Conservation (phyloP, 1,284 basidiomycete species). For the Athelia psychrophila region DNA sequence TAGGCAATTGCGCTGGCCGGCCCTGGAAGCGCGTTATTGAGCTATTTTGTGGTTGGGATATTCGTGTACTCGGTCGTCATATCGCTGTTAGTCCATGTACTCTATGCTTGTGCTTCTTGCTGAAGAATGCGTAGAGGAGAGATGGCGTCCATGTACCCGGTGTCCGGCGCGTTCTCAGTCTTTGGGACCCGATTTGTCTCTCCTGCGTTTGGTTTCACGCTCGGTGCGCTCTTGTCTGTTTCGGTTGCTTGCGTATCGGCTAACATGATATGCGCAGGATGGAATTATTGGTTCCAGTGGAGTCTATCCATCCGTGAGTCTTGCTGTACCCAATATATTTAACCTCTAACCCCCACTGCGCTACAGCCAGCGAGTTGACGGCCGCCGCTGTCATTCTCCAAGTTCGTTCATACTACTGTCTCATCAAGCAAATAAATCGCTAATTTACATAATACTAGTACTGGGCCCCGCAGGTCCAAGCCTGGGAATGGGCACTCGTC, state of each 20-base stretch:
- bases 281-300: constrained; percentile 59
- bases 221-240: constrained; percentile 29
- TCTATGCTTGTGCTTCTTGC: neutral
- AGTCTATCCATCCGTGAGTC: constrained; percentile 36
- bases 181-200: constrained; percentile 47
- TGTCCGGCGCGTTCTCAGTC: constrained; percentile 49
- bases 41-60: constrained; percentile 46
- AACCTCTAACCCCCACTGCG: neutral
- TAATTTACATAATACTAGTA: constrained; percentile 21
- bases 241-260: neutral
- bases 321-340: neutral
- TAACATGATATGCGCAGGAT: constrained; percentile 27
- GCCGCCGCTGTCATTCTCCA: constrained; percentile 40
- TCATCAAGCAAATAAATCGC: constrained; percentile 5
- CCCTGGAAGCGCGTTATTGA: constrained; percentile 46
- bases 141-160: constrained; percentile 40
- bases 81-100: constrained; percentile 32
- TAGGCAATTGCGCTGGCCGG: constrained; percentile 42
- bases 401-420: constrained; percentile 19
- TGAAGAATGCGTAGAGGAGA: constrained; percentile 27
- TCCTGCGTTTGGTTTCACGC: constrained; percentile 50
- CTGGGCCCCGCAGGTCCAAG: constrained; percentile 38
- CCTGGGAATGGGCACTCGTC: constrained; percentile 52
- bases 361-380: constrained; percentile 39
- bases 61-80: constrained; percentile 57